Conservation (phyloP, 805 yeast species). For the Candida chilensis region DNA sequence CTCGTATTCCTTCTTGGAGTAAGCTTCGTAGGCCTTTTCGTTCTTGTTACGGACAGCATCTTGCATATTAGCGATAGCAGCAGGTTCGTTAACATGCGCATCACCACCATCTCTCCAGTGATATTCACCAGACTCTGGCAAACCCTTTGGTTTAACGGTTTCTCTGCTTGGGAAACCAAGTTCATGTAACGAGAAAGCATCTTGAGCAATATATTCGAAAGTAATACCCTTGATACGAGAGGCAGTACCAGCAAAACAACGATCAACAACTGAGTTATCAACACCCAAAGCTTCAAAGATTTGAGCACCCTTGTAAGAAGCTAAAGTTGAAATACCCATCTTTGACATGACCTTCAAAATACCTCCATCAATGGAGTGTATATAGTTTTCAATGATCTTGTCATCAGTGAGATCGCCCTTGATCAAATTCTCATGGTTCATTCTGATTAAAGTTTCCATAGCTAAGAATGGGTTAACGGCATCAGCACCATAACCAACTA, state of each 20-base stretch:
- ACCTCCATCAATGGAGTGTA: conserved; percentile 81
- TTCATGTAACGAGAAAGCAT: conserved; percentile 89
- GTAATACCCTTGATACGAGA: conserved; percentile 94
- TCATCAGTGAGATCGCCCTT: conserved; percentile 47
- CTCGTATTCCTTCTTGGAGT: conserved; percentile 82
- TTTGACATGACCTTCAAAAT: conserved; percentile 95
- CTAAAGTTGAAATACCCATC: conserved; percentile 98
- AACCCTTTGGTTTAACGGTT: conserved; percentile 58
- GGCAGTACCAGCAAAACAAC: conserved; percentile 96
- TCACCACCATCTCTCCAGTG: conserved; percentile 99
- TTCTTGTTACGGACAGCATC: conserved; percentile 98
- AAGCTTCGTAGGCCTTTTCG: conserved; percentile 85
- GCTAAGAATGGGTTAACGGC: conserved; percentile 92
- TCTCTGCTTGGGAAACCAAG: conserved; percentile 80
- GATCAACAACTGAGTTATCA: conserved; percentile 89
- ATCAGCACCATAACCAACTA: conserved; percentile 96
- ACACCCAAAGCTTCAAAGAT: conserved; percentile 95
- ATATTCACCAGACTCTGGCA: conserved; percentile 95
- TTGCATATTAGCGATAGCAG: conserved; percentile 90
- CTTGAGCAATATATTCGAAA: conserved; percentile 93
- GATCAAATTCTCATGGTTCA: conserved; percentile 74
- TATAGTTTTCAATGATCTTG: conserved; percentile 66
- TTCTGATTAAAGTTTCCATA: conserved; percentile 76
- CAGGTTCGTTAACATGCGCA: conserved; percentile 89
- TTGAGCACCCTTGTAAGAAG: conserved; percentile 98